Conservation (phyloP, 345 rosid species). For the Syzygium aqueum region DNA sequence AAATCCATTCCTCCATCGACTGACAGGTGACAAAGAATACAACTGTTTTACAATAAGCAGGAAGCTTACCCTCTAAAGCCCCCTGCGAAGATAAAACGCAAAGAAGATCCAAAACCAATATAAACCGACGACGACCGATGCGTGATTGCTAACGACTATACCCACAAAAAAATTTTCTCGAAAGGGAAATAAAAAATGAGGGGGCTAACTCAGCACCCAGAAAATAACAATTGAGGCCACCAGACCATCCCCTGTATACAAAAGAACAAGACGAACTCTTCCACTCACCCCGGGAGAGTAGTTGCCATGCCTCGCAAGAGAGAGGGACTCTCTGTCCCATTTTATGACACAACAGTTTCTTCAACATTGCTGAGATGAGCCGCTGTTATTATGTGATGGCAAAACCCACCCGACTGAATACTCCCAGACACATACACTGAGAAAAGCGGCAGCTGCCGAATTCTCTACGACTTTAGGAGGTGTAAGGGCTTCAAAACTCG, state of each 20-base stretch:
- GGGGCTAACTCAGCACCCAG: not conserved
- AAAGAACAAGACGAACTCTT: not conserved
- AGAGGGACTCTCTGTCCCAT: not conserved
- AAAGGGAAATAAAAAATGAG: not conserved
- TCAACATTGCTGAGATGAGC: not conserved
- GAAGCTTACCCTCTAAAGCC: not conserved
- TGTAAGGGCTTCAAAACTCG: not conserved
- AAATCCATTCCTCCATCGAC: not conserved
- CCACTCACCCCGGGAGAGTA: not conserved
- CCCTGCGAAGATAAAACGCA: not conserved
- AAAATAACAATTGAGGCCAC: not conserved
- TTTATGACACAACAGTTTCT: not conserved
- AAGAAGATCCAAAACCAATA: not conserved
- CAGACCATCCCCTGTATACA: not conserved
- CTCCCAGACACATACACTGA: not conserved
- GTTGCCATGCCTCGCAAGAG: not conserved
- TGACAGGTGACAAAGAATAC: not conserved
- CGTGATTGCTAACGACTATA: not conserved
- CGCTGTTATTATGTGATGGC: not conserved
- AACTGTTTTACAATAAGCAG: conserved; percentile 1
- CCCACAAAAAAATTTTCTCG: not conserved
- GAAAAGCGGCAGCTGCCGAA: not conserved
- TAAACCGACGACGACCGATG: not conserved
- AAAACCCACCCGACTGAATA: not conserved
- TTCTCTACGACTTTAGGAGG: not conserved